Conservation (phyloP, 441 rosid species). For the Biscutella laevigata region DNA sequence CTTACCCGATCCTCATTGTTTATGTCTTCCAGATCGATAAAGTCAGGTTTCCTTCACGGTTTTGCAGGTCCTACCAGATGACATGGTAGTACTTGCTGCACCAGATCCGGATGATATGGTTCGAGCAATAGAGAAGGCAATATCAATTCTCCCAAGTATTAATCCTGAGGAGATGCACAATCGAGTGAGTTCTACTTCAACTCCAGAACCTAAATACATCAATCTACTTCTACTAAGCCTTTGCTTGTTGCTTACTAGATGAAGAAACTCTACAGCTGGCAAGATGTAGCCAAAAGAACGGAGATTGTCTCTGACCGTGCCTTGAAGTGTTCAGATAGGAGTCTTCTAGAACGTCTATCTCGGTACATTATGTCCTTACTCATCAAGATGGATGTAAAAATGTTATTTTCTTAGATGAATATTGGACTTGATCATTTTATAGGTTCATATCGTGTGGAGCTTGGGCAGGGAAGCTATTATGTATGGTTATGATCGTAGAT, state of each 20-base stretch:
- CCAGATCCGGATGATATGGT: slow-evolving; percentile 97
- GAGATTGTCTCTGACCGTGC: slow-evolving; percentile 87
- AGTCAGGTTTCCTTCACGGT: not conserved
- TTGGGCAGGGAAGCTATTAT: slow-evolving; percentile 93
- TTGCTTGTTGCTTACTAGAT: slow-evolving; percentile 37
- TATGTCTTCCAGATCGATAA: not conserved
- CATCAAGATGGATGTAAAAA: not conserved
- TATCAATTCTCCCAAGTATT: slow-evolving; percentile 70
- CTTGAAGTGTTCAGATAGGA: slow-evolving; percentile 55
- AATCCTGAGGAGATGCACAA: slow-evolving; percentile 83
- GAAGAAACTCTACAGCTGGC: slow-evolving; percentile 90
- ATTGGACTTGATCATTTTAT: slow-evolving; percentile 1
- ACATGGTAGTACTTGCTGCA: slow-evolving; percentile 91
- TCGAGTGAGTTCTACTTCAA: slow-evolving; percentile 45
- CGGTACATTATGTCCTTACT: slow-evolving; percentile 36
- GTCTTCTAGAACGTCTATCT: slow-evolving; percentile 51
- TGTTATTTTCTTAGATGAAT: not conserved
- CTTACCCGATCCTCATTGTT: not conserved
- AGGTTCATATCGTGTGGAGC: slow-evolving; percentile 80
- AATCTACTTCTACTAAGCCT: not conserved
- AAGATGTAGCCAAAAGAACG: slow-evolving; percentile 88
- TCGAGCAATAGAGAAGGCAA: slow-evolving; percentile 66
- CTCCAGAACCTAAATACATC: not conserved
- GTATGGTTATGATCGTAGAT: slow-evolving; percentile 89
- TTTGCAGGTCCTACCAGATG: slow-evolving; percentile 76